phyloP scores from a whole-genome alignment of 208 protist genomes.

The Trypanosoma brucei region DNA sequence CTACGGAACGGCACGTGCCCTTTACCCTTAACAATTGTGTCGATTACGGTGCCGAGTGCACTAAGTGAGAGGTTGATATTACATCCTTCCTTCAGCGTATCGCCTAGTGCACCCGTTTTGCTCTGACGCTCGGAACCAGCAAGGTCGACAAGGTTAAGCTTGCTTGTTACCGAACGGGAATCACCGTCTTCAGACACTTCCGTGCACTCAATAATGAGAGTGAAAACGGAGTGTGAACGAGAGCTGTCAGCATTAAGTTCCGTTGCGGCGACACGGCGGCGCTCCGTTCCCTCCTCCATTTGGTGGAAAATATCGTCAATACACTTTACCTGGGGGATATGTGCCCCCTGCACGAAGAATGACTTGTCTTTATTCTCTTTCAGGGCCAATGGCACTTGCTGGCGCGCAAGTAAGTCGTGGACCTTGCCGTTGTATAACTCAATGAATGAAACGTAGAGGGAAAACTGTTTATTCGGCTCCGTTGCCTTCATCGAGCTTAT shows the following conservation, averaged over 20 bases:
- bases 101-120: conserved; percentile 86
- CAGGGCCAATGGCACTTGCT: conserved; percentile 81
- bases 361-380: conserved; percentile 80
- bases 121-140: conserved; percentile 88
- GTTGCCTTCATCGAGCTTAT: conserved; percentile 45
- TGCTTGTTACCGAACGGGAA: conserved; percentile 66
- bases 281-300: conserved; percentile 88
- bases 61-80: conserved; percentile 93
- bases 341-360: conserved; percentile 79
- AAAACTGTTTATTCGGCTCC: conserved; percentile 39
- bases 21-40: conserved; percentile 86
- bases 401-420: conserved; percentile 77
- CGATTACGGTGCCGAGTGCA: conserved; percentile 87
- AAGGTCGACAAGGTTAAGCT: conserved; percentile 91
- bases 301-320: conserved; percentile 63
- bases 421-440: conserved; percentile 90
- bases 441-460: conserved; percentile 79
- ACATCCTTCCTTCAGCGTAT: conserved; percentile 90
- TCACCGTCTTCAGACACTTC: conserved; percentile 75
- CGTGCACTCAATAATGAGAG: conserved; percentile 73
- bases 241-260: conserved; percentile 89
- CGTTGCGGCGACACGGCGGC: conserved; percentile 72
- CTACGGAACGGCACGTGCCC: conserved; percentile 84
- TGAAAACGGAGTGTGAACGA: conserved; percentile 90
- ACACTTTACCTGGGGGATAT: conserved; percentile 72